Conservation (phyloP, 2,329 filamentous ascomycete species). For the Aspergillus viridinutans region DNA sequence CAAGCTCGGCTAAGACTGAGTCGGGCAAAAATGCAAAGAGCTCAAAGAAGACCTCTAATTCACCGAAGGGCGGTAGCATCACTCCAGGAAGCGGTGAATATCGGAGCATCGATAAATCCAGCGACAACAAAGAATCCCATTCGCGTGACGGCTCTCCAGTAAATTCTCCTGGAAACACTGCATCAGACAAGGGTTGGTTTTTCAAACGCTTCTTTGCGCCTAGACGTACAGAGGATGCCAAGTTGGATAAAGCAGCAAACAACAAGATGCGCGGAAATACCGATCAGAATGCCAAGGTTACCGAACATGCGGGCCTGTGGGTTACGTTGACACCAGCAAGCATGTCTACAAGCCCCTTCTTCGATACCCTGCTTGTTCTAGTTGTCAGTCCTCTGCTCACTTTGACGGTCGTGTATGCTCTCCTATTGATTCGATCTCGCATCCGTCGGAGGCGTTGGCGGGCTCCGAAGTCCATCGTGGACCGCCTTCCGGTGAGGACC, state of each 20-base stretch:
- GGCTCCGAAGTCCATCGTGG: conserved; percentile 94
- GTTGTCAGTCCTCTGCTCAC: conserved; percentile 92
- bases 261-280: conserved; percentile 14
- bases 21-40: conserved; percentile 29
- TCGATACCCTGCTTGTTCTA: conserved; percentile 94
- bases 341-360: conserved; percentile 84
- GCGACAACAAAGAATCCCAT: conserved; percentile 12
- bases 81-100: conserved; percentile 73
- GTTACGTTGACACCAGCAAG: conserved; percentile 92
- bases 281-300: conserved; percentile 31
- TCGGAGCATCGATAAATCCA: conserved; percentile 38
- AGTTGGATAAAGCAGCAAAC: conserved; percentile 10
- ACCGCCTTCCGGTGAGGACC: conserved; percentile 87
- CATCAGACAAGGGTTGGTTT: conserved; percentile 30
- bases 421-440: conserved; percentile 80
- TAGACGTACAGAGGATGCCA: conserved; percentile 11
- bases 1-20: conserved; percentile 26
- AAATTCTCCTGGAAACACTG: conserved; percentile 4
- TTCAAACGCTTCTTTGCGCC: conserved; percentile 30
- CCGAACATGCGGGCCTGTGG: conserved; percentile 76
- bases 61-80: conserved; percentile 61
- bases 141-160: conserved; percentile 10
- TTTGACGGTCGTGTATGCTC: conserved; percentile 83
- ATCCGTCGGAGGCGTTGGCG: conserved; percentile 89
- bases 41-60: conserved; percentile 26